Evolutionary conservation across 2,329 filamentous ascomycete genomes (phyloP).

Genomic region (Monosporascus sp.): DNA sequence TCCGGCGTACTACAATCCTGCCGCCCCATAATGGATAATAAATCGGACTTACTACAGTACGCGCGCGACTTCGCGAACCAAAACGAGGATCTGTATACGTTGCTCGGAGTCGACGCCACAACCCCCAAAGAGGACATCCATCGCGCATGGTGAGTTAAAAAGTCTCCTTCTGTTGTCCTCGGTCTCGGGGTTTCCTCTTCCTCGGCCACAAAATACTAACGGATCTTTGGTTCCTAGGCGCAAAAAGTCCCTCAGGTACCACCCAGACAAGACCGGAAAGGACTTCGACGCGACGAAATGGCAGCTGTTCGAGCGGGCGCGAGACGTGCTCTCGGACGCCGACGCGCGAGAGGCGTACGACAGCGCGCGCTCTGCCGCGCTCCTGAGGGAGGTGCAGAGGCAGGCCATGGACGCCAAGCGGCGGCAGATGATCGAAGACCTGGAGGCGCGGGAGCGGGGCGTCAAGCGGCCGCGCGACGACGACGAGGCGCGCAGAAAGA

Average conservation of each 20-base stretch:
- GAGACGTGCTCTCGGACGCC: slow-evolving; percentile 72
- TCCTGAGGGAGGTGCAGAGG: slow-evolving; percentile 65
- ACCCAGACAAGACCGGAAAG: slow-evolving; percentile 83
- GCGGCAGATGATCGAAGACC: slow-evolving; percentile 75
- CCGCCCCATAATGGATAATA: slow-evolving; percentile 26
- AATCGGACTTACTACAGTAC: slow-evolving; percentile 44
- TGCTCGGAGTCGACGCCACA: slow-evolving; percentile 63
- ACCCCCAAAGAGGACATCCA: slow-evolving; percentile 69
- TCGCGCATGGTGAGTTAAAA: slow-evolving; percentile 63
- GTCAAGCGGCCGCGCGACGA: slow-evolving; percentile 54
- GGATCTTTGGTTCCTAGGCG: slow-evolving; percentile 7
- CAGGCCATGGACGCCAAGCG: slow-evolving; percentile 69
- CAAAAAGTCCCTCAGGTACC: slow-evolving; percentile 80
- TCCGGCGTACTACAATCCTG: background rate
- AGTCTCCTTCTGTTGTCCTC: too few species aligned
- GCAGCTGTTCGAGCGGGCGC: slow-evolving; percentile 79
- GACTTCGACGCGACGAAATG: slow-evolving; percentile 75
- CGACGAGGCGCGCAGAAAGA: slow-evolving; percentile 23
- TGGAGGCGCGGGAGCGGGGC: slow-evolving; percentile 71
- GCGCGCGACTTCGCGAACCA: slow-evolving; percentile 55
- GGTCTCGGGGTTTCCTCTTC: too few species aligned
- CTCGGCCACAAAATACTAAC: background rate
- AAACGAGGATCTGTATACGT: slow-evolving; percentile 70
- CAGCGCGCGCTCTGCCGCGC: slow-evolving; percentile 63
- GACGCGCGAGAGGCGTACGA: slow-evolving; percentile 74